These are phyloP conservation scores for Anthoceros angustus DNA, from an alignment of 225 moss, liverwort and hornwort species.

Conservation along the genomic window DNA sequence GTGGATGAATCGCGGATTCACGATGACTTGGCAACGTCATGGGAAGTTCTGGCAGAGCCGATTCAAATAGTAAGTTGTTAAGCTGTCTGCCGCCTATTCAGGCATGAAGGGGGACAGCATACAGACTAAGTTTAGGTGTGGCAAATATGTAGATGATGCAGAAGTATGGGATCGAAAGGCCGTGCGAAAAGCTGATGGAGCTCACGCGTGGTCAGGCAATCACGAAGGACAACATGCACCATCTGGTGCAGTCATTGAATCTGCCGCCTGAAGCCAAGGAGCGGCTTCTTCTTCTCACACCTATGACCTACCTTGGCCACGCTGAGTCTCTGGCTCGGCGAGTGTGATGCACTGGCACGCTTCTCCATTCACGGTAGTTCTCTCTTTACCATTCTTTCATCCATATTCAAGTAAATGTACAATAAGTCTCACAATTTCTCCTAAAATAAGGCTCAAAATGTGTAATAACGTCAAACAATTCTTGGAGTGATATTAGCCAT, in stretches of 20 bases:
- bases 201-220: slow-evolving; percentile 69
- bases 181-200: slow-evolving; percentile 75
- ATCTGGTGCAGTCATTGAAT: slow-evolving; percentile 49
- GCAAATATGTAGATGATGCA: slow-evolving; percentile 50
- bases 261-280: slow-evolving; percentile 48
- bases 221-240: slow-evolving; percentile 54
- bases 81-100: neutral
- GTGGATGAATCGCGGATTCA: slow-evolving; percentile 53
- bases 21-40: slow-evolving; percentile 45
- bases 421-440: too few relatives aligned
- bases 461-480: too few relatives aligned
- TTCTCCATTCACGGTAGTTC: neutral
- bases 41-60: slow-evolving; percentile 90
- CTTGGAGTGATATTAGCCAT: too few relatives aligned
- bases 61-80: slow-evolving; percentile 65
- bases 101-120: neutral
- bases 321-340: slow-evolving; percentile 44
- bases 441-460: too few relatives aligned
- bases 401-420: too few relatives aligned
- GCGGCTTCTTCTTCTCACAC: slow-evolving; percentile 40
- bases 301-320: slow-evolving; percentile 54
- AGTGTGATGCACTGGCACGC: slow-evolving; percentile 12
- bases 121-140: neutral
- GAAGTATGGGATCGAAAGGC: slow-evolving; percentile 62
- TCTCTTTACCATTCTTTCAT: too few relatives aligned